Conservation (phyloP, 1,139 yeast species). For the Suhomyces chickasaworum region DNA sequence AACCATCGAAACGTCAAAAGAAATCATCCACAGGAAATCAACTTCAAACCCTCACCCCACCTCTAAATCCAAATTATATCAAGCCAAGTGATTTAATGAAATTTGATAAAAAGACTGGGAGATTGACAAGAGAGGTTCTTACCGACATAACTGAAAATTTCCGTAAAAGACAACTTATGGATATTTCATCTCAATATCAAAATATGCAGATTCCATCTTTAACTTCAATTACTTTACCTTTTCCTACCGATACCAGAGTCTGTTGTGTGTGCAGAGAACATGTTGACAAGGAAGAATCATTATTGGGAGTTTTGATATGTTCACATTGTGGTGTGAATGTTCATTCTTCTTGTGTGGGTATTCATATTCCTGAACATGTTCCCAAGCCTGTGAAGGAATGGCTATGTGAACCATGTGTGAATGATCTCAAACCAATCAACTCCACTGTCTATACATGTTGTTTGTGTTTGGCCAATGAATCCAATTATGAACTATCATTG, state of each 20-base stretch:
- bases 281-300: constrained; percentile 24
- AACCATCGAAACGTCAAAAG: constrained; percentile 13
- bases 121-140: constrained; percentile 6
- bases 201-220: constrained; percentile 25
- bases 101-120: constrained; percentile 11
- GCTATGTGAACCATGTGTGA: constrained; percentile 83
- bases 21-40: constrained; percentile 6
- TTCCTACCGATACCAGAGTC: constrained; percentile 31
- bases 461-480: constrained; percentile 61
- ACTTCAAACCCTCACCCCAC: constrained; percentile 4
- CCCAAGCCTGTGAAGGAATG: constrained; percentile 49
- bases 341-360: constrained; percentile 74
- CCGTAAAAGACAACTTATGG: constrained; percentile 26
- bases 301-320: constrained; percentile 54
- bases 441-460: constrained; percentile 65
- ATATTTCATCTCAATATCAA: constrained; percentile 24
- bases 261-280: constrained; percentile 62
- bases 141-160: constrained; percentile 8
- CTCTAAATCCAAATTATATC: constrained; percentile 14
- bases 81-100: constrained; percentile 6
- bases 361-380: constrained; percentile 27
- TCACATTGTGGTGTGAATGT: constrained; percentile 69
- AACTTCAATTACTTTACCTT: constrained; percentile 26
- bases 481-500: constrained; percentile 48
- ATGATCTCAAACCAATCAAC: constrained; percentile 61